Conservation (phyloP, 768 basidiomycete species). For the Kwoniella bestiolae region DNA sequence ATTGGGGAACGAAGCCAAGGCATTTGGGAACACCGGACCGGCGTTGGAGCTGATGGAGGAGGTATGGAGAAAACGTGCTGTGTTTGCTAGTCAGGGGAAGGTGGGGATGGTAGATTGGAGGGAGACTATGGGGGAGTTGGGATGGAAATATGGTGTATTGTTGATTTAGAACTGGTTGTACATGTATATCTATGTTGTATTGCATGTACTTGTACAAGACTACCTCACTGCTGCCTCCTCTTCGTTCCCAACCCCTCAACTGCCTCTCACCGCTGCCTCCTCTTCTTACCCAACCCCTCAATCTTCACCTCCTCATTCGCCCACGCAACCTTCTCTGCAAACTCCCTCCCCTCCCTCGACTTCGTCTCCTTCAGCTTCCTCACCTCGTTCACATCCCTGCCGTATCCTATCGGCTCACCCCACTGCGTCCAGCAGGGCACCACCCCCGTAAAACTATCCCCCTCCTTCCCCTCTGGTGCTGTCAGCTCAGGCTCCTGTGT, state of each 20-base stretch:
- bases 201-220: background rate
- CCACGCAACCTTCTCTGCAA: constrained; percentile 21
- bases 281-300: constrained; percentile 22
- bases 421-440: constrained; percentile 31
- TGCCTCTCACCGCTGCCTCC: background rate
- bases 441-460: constrained; percentile 22
- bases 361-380: constrained; percentile 5
- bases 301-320: constrained; percentile 18
- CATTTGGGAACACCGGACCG: constrained; percentile 30
- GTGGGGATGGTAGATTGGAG: constrained; percentile 23
- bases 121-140: constrained; percentile 23
- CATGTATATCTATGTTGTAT: constrained; percentile 1
- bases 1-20: constrained; percentile 26
- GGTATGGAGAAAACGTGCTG: constrained; percentile 27
- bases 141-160: constrained; percentile 27
- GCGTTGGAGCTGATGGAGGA: constrained; percentile 36
- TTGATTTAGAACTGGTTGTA: constrained; percentile 15
- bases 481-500: constrained; percentile 20
- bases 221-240: background rate
- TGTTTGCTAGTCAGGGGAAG: background rate
- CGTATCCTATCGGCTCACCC: constrained; percentile 25
- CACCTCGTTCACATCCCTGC: constrained; percentile 13
- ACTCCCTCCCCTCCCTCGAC: constrained; percentile 2
- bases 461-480: constrained; percentile 12
- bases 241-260: constrained; percentile 25